A percentile compares a stretch with the other conserved stretches of the same genome.
phyloP scores from a whole-genome alignment of 1,284 basidiomycete genomes.

The Rhodofomes roseus region DNA sequence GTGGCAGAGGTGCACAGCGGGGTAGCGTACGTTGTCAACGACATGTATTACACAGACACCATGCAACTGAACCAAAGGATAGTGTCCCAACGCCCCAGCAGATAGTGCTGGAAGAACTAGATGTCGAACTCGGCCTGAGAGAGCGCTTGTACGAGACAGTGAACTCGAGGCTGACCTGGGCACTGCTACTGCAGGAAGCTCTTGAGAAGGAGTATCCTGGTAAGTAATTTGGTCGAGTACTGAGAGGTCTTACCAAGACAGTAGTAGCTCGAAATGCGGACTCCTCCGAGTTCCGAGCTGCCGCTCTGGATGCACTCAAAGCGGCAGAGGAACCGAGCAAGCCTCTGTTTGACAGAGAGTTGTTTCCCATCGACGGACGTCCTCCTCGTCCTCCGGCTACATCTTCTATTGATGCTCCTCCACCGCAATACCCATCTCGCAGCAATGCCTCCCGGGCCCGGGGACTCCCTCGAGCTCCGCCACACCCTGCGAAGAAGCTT shows the following conservation, averaged over 20 bases:
- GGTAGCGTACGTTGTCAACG: not conserved
- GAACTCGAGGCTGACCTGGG: slow-evolving; percentile 66
- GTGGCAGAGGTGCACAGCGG: not conserved
- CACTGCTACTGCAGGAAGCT: slow-evolving; percentile 50
- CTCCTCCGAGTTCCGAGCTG: slow-evolving; percentile 42
- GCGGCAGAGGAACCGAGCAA: slow-evolving; percentile 50
- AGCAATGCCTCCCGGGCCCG: slow-evolving; percentile 27
- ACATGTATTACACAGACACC: too few relatives aligned
- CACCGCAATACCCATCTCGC: slow-evolving; percentile 6
- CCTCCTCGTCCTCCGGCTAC: slow-evolving; percentile 13
- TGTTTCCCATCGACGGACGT: slow-evolving; percentile 18
- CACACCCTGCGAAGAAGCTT: slow-evolving; percentile 36
- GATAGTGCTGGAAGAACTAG: slow-evolving; percentile 46
- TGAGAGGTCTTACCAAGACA: not conserved
- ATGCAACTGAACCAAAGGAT: slow-evolving; percentile 1
- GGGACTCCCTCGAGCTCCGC: slow-evolving; percentile 32
- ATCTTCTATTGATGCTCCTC: slow-evolving; percentile 11
- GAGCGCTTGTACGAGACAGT: slow-evolving; percentile 51
- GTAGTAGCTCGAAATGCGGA: slow-evolving; percentile 15
- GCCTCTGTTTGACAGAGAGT: slow-evolving; percentile 44
- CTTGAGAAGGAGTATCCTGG: slow-evolving; percentile 32
- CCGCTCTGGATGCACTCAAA: slow-evolving; percentile 53
- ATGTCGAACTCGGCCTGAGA: slow-evolving; percentile 61
- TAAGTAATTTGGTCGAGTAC: slow-evolving; percentile 9
- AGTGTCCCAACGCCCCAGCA: slow-evolving; percentile 18